These are phyloP conservation scores for Achlya hypogyna DNA, from an alignment of 352 stramenopile species.

Conservation along the genomic window DNA sequence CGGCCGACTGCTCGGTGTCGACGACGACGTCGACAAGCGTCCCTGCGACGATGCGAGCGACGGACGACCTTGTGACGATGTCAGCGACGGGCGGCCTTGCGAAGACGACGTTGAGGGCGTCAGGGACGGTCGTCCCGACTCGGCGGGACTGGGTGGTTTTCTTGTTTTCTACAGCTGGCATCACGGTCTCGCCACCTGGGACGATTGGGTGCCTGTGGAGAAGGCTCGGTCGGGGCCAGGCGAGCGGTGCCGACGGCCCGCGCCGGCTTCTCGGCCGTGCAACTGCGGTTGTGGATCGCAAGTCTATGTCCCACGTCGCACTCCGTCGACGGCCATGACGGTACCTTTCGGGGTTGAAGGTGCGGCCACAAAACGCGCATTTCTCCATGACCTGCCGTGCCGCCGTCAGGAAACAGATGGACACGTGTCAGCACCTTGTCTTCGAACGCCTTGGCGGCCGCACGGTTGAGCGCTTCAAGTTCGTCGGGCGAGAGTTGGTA, in stretches of 20 bases:
- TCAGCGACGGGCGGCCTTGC: neutral
- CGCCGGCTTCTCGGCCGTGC: conserved; percentile 13
- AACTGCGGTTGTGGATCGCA: conserved; percentile 20
- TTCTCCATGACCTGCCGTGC: conserved; percentile 79
- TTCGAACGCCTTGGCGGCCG: conserved; percentile 46
- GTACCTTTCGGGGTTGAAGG: conserved; percentile 30
- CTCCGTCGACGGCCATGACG: neutral
- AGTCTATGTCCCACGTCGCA: neutral
- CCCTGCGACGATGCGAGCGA: neutral
- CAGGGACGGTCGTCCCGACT: neutral
- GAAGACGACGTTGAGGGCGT: neutral
- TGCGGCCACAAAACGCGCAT: conserved; percentile 61
- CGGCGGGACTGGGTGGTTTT: neutral
- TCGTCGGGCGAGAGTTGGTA: conserved; percentile 39
- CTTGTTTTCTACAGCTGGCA: neutral
- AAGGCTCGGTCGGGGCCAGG: neutral
- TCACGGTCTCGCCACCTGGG: no score
- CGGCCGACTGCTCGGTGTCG: neutral
- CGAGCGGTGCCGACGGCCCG: conserved; percentile 10
- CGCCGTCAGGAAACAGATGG: neutral
- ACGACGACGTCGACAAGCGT: neutral
- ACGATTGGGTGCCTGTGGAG: neutral
- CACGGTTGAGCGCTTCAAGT: conserved; percentile 58
- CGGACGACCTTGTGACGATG: neutral
- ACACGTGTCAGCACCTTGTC: conserved; percentile 13